phyloP scores from a whole-genome alignment of 805 yeast genomes.

The Hanseniaspora meyeri region DNA sequence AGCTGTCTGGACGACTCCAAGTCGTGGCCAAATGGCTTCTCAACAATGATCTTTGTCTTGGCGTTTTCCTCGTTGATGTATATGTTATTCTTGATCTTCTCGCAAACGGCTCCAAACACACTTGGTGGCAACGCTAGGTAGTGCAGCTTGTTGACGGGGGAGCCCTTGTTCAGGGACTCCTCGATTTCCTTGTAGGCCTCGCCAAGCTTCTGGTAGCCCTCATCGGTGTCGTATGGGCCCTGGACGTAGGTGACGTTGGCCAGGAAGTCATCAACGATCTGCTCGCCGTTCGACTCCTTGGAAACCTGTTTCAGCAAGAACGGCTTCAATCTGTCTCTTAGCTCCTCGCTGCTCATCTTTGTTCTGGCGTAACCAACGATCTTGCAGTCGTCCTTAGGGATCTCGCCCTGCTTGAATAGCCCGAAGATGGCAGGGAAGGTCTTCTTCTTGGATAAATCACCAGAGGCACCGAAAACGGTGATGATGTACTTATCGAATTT shows the following conservation, averaged over 20 bases:
- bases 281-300: slow-evolving; percentile 21
- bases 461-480: slow-evolving; percentile 88
- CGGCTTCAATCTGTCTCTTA: slow-evolving; percentile 52
- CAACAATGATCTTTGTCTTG: slow-evolving; percentile 70
- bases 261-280: slow-evolving; percentile 51
- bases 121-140: slow-evolving; percentile 93
- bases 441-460: slow-evolving; percentile 90
- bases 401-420: slow-evolving; percentile 59
- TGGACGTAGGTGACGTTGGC: slow-evolving; percentile 51
- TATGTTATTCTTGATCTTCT: slow-evolving; percentile 52
- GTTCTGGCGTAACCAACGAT: slow-evolving; percentile 92
- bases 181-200: slow-evolving; percentile 50
- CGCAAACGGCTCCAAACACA: slow-evolving; percentile 70
- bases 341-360: slow-evolving; percentile 50
- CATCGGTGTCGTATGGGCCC: slow-evolving; percentile 71
- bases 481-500: slow-evolving; percentile 54
- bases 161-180: slow-evolving; percentile 24
- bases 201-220: slow-evolving; percentile 54
- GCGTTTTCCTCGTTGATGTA: slow-evolving; percentile 50
- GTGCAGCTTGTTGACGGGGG: slow-evolving; percentile 58
- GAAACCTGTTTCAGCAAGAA: slow-evolving; percentile 37
- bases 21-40: slow-evolving; percentile 96
- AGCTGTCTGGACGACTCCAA: slow-evolving; percentile 63
- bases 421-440: slow-evolving; percentile 83
- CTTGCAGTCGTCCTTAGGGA: slow-evolving; percentile 48